These are phyloP conservation scores for Dissophora ornata DNA, from an alignment of 192 early-diverging fungal genomes.

Conservation along the genomic window DNA sequence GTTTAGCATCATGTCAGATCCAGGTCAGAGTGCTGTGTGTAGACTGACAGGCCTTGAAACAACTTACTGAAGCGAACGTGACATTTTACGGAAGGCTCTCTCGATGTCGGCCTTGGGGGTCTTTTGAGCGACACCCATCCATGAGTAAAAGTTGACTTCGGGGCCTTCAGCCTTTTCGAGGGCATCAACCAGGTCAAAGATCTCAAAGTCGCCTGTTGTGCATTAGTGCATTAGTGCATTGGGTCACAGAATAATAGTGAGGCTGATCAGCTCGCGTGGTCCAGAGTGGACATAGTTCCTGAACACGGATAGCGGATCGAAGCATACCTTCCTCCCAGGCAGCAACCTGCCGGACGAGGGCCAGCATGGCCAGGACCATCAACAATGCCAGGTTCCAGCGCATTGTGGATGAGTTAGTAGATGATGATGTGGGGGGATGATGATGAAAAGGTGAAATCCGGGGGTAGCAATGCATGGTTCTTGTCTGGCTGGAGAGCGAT, in stretches of 20 bases:
- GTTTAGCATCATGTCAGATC: not conserved
- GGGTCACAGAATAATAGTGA: not conserved
- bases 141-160: slow-evolving; percentile 73
- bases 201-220: slow-evolving; percentile 77
- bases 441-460: not conserved
- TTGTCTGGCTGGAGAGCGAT: not conserved
- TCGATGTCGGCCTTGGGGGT: slow-evolving; percentile 69
- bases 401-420: slow-evolving; percentile 12
- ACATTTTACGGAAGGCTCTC: slow-evolving; percentile 74
- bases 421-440: slow-evolving; percentile 2
- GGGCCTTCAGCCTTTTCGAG: slow-evolving; percentile 70
- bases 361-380: slow-evolving; percentile 49
- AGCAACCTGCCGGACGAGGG: slow-evolving; percentile 35
- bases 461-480: no score
- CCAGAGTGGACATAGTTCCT: no score
- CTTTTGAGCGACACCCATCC: slow-evolving; percentile 65
- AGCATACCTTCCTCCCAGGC: slow-evolving; percentile 53
- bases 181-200: slow-evolving; percentile 85
- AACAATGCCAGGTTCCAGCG: slow-evolving; percentile 49
- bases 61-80: slow-evolving; percentile 73
- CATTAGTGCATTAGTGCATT: no score
- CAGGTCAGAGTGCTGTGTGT: no score
- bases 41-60: no score
- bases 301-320: no score
- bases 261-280: slow-evolving; percentile 16